Base-by-base conservation (phyloP, 1,284 basidiomycete genomes). In the Leccinum pachyderme region DNA sequence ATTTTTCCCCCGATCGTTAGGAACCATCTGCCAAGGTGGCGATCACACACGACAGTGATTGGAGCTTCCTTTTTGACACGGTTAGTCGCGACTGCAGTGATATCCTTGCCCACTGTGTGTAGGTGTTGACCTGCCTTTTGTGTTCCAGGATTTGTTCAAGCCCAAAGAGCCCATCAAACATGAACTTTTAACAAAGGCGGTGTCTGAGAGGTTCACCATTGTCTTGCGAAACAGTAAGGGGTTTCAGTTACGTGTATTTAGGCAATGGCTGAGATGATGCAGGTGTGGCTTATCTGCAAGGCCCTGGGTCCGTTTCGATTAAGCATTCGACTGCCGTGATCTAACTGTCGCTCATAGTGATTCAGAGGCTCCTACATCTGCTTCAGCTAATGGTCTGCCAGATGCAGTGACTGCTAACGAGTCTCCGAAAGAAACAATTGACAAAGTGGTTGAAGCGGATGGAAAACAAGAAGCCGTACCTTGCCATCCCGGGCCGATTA, bases 21-120 rank as follows among this genome's bases (percentile, higher is more conserved):
- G 64, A 60, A 47, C 66, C 66, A 6, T 57, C 60, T 25, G 64
- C 64, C 8, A 55, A 54, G 24, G 60, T 65, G 28, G 66, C 64
- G 2, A 63, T 65, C 13, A 65, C 64, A 4, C 64, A 67, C 24
- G 64, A 65, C 29, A 57, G 41, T 7, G 54, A 41, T 22, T 65
- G 66, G 66, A 51, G 59, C 4, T 55, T 44, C 4, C 33, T 68
- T 22, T 57, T 65, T 3, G 54, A 61, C 24, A 53, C 53, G 48
- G 66, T 61, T 24, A 15, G 56, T 56, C 47, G 13, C 28, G 15
- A 7, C 13, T 35, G n/a, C 9, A 27, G 7, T 15, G 31, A 27
- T n/a, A 5, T 11, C 6, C 6, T 24, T 28, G 18, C 5, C 24
- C 3, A 11, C 24, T 29, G 2, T 22, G 11, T 12, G 7, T 24